These are phyloP conservation scores for Singerocomus inundabilis DNA, from an alignment of 1,284 basidiomycete species.

Conservation along the genomic window DNA sequence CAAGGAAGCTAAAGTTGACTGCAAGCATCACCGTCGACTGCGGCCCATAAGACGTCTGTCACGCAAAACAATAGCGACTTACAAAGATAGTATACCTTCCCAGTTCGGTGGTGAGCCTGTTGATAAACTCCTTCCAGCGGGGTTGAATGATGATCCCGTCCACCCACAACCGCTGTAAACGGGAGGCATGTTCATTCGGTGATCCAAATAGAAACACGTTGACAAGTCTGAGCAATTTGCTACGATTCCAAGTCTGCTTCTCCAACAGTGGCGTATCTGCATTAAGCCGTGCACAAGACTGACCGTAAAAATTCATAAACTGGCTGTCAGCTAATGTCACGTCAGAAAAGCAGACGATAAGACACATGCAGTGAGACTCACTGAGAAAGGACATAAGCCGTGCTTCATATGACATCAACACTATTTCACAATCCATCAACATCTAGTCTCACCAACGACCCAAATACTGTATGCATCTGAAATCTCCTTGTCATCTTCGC, in stretches of 20 bases:
- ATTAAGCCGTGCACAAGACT: slow-evolving; percentile 13
- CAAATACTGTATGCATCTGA: slow-evolving; percentile 12
- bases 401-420: slow-evolving; percentile 8
- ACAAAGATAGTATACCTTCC: slow-evolving; percentile 51
- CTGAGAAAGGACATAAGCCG: slow-evolving; percentile 14
- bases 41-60: not conserved
- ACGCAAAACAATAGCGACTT: slow-evolving; percentile 15
- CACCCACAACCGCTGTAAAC: too few species aligned
- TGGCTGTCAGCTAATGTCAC: slow-evolving; percentile 9
- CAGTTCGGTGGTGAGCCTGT: slow-evolving; percentile 48
- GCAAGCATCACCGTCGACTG: slow-evolving; percentile 22
- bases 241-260: slow-evolving; percentile 8
- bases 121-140: slow-evolving; percentile 34
- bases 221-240: not conserved
- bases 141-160: too few species aligned
- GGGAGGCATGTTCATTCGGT: not conserved
- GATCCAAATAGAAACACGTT: slow-evolving; percentile 14
- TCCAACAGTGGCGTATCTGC: slow-evolving; percentile 7
- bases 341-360: not conserved
- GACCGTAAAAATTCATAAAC: slow-evolving; percentile 14
- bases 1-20: slow-evolving; percentile 10
- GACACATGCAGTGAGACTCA: not conserved
- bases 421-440: not conserved
- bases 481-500: slow-evolving; percentile 4
- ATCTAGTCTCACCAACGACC: slow-evolving; percentile 11